Percentiles rank a stretch among this genome's conserved stretches.
Conservation (phyloP, 441 rosid species). For the Populus hybrid region DNA sequence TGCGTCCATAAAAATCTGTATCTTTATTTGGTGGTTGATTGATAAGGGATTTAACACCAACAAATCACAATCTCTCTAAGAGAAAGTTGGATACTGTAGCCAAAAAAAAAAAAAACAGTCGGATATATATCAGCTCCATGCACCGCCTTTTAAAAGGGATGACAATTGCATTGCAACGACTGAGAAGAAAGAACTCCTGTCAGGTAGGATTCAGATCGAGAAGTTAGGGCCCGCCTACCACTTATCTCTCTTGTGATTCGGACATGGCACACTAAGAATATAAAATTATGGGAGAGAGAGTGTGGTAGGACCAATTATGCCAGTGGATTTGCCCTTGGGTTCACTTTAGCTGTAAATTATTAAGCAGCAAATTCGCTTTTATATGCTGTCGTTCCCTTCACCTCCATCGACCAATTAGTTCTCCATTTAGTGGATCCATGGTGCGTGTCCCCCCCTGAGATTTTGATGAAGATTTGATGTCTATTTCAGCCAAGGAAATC, state of each 20-base stretch:
- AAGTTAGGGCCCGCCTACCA: slow-evolving; percentile 14
- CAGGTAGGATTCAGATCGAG: background rate
- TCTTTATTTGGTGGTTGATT: slow-evolving; percentile 4
- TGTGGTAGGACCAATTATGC: slow-evolving; percentile 13
- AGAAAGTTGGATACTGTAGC: background rate
- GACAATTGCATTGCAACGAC: slow-evolving; percentile 19
- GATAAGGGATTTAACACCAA: background rate
- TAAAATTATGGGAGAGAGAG: slow-evolving; percentile 3
- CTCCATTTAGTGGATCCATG: slow-evolving; percentile 19
- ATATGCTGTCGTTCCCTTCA: background rate
- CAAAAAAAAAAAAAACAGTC: background rate
- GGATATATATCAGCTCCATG: background rate
- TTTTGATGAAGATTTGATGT: slow-evolving; percentile 3
- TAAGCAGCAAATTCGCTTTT: background rate
- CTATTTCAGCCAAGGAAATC: slow-evolving; percentile 11
- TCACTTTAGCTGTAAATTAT: slow-evolving; percentile 6
- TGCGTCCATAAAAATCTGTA: background rate
- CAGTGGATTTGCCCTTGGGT: background rate
- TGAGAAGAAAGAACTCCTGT: background rate
- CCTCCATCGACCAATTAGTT: slow-evolving; percentile 8
- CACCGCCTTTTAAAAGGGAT: slow-evolving; percentile 10
- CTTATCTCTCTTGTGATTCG: slow-evolving; percentile 10
- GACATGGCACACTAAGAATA: slow-evolving; percentile 7
- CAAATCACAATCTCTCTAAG: background rate
- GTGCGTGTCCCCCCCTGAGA: background rate